Evolutionary conservation across 495 filamentous ascomycete genomes (phyloP).

Genomic region (Lophium mytilinum): DNA sequence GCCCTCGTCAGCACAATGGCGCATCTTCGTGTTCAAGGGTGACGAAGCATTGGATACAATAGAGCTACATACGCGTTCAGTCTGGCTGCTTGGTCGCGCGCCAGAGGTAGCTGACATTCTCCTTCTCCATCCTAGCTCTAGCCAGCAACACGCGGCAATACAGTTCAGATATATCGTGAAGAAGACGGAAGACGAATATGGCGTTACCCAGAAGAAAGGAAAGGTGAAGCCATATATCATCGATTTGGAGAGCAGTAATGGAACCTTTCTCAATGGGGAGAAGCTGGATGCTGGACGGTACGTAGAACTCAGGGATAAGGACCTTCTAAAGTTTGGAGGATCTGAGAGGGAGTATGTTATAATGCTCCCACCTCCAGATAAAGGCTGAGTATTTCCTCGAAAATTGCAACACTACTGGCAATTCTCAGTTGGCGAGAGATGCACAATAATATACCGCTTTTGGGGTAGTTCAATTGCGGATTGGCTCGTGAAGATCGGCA

Average conservation of each 20-base stretch:
- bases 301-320: slow-evolving; percentile 78
- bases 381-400: background rate
- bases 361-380: slow-evolving; percentile 32
- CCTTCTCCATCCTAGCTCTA: slow-evolving; percentile 84
- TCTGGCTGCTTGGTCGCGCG: slow-evolving; percentile 87
- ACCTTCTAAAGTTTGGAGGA: slow-evolving; percentile 78
- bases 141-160: slow-evolving; percentile 89
- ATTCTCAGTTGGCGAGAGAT: no score
- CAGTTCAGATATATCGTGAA: slow-evolving; percentile 77
- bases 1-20: slow-evolving; percentile 68
- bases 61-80: slow-evolving; percentile 63
- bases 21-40: slow-evolving; percentile 89
- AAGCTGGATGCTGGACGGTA: slow-evolving; percentile 65
- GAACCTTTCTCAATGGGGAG: slow-evolving; percentile 74
- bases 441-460: no score
- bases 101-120: slow-evolving; percentile 68
- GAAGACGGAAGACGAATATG: slow-evolving; percentile 69
- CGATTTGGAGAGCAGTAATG: slow-evolving; percentile 90
- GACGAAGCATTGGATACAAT: slow-evolving; percentile 70
- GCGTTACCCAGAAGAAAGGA: slow-evolving; percentile 57
- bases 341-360: slow-evolving; percentile 57
- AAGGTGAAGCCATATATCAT: slow-evolving; percentile 85
- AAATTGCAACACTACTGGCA: no score
- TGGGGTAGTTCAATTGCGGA: no score
- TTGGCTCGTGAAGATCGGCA: no score